These are phyloP conservation scores for Protea cynaroides DNA, from an alignment of 164 flowering plant species.

Conservation along the genomic window DNA sequence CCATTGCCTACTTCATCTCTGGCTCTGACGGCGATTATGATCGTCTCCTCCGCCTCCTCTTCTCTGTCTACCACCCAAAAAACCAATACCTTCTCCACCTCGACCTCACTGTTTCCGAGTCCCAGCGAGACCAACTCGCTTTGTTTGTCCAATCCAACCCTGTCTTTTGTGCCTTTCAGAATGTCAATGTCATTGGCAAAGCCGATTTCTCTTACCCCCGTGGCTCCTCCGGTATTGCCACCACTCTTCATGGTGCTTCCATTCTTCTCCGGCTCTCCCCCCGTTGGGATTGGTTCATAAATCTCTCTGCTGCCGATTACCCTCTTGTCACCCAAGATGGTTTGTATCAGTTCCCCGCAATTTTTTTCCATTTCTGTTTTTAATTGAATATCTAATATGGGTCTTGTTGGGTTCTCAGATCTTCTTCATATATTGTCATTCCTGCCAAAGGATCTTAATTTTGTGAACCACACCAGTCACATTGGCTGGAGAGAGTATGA, in stretches of 20 bases:
- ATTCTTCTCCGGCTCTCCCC: slow-evolving; percentile 41
- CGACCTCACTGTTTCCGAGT: slow-evolving; percentile 48
- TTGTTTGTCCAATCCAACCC: slow-evolving; percentile 42
- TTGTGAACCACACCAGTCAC: slow-evolving; percentile 75
- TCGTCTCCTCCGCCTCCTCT: slow-evolving; percentile 63
- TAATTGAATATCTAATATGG: background rate
- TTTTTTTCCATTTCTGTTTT: background rate
- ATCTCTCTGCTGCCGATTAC: slow-evolving; percentile 62
- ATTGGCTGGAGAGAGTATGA: slow-evolving; percentile 93
- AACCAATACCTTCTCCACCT: slow-evolving; percentile 79
- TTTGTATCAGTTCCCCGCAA: slow-evolving; percentile 19
- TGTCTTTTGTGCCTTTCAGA: slow-evolving; percentile 51
- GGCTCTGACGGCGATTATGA: slow-evolving; percentile 52
- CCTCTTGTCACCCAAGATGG: slow-evolving; percentile 97
- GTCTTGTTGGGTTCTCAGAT: slow-evolving; percentile 37
- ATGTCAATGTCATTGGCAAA: slow-evolving; percentile 75
- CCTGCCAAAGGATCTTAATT: slow-evolving; percentile 75
- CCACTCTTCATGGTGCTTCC: slow-evolving; percentile 77
- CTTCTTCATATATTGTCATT: slow-evolving; percentile 83
- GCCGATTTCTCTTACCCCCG: slow-evolving; percentile 51
- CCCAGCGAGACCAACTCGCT: slow-evolving; percentile 49
- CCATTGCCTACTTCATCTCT: slow-evolving; percentile 74
- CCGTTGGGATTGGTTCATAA: slow-evolving; percentile 91
- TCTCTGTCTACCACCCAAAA: slow-evolving; percentile 66
- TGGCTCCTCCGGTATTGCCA: slow-evolving; percentile 61